Evolutionary conservation across 2,329 filamentous ascomycete genomes (phyloP).

Genomic region (Scedosporium dehoogii): DNA sequence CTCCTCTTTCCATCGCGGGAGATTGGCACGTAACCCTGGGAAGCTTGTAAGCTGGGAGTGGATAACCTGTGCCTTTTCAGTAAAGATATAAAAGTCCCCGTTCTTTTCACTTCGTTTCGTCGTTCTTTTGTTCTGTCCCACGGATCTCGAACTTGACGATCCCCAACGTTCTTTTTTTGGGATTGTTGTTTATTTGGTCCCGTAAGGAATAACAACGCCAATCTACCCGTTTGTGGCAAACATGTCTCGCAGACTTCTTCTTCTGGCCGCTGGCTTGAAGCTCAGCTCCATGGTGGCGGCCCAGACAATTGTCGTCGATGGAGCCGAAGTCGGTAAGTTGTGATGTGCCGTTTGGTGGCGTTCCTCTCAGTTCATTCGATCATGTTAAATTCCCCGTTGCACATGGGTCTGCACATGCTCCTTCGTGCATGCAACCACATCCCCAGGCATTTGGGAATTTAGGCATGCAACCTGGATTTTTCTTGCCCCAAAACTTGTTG

Average conservation of each 20-base stretch:
- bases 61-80: too few relatives aligned
- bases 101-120: too few relatives aligned
- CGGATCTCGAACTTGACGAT: too few relatives aligned
- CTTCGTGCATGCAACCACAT: not conserved
- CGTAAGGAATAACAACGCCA: not conserved
- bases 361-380: not conserved
- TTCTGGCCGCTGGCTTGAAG: not conserved
- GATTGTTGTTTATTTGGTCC: too few relatives aligned
- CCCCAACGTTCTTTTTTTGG: too few relatives aligned
- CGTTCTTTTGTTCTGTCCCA: too few relatives aligned
- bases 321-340: not conserved
- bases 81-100: too few relatives aligned
- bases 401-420: not conserved
- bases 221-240: not conserved
- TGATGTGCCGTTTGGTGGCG: not conserved
- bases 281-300: slow-evolving; percentile 2
- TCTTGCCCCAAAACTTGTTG: not conserved
- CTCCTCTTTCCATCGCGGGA: too few relatives aligned
- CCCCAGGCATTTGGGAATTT: not conserved
- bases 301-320: not conserved
- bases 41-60: too few relatives aligned
- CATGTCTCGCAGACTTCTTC: not conserved
- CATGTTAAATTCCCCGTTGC: not conserved
- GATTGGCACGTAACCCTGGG: too few relatives aligned
- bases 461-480: not conserved